Evolutionary conservation across 2,329 filamentous ascomycete species (phyloP).

Genomic region (Periconia sp.): DNA sequence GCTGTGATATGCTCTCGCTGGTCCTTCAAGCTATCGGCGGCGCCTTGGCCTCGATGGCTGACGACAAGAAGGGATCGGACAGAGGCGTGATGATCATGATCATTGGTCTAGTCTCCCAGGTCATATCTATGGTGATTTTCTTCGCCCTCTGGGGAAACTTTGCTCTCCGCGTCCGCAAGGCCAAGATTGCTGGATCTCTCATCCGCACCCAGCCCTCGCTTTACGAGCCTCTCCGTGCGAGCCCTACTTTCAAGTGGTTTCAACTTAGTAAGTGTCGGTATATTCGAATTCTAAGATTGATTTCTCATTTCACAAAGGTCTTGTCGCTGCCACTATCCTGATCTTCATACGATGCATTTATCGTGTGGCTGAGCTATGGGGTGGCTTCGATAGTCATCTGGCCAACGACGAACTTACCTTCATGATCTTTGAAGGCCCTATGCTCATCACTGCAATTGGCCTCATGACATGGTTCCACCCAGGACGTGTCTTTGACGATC

Average conservation of each 20-base stretch:
- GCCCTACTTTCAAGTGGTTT: slow-evolving; percentile 21
- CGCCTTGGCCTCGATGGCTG: slow-evolving; percentile 60
- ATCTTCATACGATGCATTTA: slow-evolving; percentile 56
- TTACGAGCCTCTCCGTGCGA: slow-evolving; percentile 23
- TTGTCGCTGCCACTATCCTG: slow-evolving; percentile 48
- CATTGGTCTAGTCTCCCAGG: slow-evolving; percentile 61
- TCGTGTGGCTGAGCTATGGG: slow-evolving; percentile 54
- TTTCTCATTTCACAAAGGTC: slow-evolving; percentile 20
- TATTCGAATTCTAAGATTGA: background rate
- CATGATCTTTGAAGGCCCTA: slow-evolving; percentile 59
- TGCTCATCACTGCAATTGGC: slow-evolving; percentile 55
- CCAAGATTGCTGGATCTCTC: slow-evolving; percentile 22
- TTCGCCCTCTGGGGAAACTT: slow-evolving; percentile 48
- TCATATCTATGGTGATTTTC: slow-evolving; percentile 59
- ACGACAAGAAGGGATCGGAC: slow-evolving; percentile 45
- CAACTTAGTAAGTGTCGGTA: slow-evolving; percentile 27
- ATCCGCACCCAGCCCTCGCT: slow-evolving; percentile 25
- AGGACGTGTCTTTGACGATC: slow-evolving; percentile 28
- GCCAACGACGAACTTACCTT: slow-evolving; percentile 56
- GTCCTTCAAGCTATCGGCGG: slow-evolving; percentile 63
- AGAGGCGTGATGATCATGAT: slow-evolving; percentile 62
- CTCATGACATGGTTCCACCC: slow-evolving; percentile 56
- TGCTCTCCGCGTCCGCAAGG: slow-evolving; percentile 22
- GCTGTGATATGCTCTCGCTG: slow-evolving; percentile 63
- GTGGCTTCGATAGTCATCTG: slow-evolving; percentile 50